These are phyloP conservation scores for Ophidiomyces ophidiicola DNA, from an alignment of 2,329 filamentous ascomycete genomes.

Conservation along the genomic window DNA sequence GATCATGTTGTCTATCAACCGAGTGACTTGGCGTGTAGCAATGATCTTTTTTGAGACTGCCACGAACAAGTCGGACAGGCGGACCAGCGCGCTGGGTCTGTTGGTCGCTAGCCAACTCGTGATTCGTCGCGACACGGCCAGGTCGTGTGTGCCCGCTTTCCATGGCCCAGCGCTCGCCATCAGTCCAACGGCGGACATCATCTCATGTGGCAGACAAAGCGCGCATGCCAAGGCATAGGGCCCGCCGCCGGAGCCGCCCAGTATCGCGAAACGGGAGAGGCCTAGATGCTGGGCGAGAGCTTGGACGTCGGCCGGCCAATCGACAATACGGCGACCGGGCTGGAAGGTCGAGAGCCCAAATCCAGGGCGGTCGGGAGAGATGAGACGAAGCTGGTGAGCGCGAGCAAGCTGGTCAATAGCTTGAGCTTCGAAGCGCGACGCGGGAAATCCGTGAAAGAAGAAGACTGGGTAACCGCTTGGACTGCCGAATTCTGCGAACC, in stretches of 20 bases:
- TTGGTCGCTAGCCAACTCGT: slow-evolving; percentile 15
- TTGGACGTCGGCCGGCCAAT: slow-evolving; percentile 35
- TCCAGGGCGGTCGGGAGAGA: slow-evolving; percentile 36
- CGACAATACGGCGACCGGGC: slow-evolving; percentile 27
- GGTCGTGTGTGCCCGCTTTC: slow-evolving; percentile 23
- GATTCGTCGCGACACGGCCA: slow-evolving; percentile 15
- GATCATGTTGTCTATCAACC: slow-evolving; percentile 20
- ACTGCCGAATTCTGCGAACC: slow-evolving; percentile 36
- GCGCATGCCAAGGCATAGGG: slow-evolving; percentile 40
- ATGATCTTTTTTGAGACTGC: slow-evolving; percentile 17
- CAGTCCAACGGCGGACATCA: slow-evolving; percentile 29
- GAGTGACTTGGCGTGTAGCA: slow-evolving; percentile 14
- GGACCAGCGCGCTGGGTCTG: slow-evolving; percentile 19
- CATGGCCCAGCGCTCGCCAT: slow-evolving; percentile 29
- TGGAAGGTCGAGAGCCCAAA: slow-evolving; percentile 33
- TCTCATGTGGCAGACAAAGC: slow-evolving; percentile 24
- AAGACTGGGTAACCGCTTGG: slow-evolving; percentile 26
- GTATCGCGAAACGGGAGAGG: slow-evolving; percentile 31
- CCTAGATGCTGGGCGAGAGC: slow-evolving; percentile 32
- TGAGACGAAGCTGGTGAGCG: slow-evolving; percentile 29
- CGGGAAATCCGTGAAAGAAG: slow-evolving; percentile 35
- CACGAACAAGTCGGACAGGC: slow-evolving; percentile 15
- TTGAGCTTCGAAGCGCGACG: slow-evolving; percentile 33
- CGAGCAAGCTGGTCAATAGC: slow-evolving; percentile 25
- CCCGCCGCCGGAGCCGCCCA: slow-evolving; percentile 38